These are phyloP conservation scores for Hypoxylon sp. DNA, from an alignment of 2,329 filamentous ascomycete species.

Conservation along the genomic window DNA sequence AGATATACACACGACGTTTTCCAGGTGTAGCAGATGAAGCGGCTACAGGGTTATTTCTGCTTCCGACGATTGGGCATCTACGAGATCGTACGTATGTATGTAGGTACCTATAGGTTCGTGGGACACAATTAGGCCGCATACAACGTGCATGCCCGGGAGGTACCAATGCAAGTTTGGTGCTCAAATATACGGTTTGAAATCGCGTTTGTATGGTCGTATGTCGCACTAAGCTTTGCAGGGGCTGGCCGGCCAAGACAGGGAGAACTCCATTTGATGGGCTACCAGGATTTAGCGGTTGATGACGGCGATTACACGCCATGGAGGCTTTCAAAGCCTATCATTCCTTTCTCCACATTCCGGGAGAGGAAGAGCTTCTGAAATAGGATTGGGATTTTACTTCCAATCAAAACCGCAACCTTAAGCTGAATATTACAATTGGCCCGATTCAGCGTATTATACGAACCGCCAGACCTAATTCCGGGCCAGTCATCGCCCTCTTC, in stretches of 20 bases:
- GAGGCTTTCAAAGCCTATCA: conserved; percentile 40
- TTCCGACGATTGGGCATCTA: conserved; percentile 51
- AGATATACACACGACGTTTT: conserved; percentile 24
- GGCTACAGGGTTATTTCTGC: conserved; percentile 31
- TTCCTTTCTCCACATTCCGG: conserved; percentile 48
- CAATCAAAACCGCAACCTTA: conserved; percentile 48
- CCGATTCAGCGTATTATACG: conserved; percentile 38
- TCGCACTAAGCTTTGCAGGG: conserved; percentile 46
- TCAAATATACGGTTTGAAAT: conserved; percentile 23
- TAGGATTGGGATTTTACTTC: conserved; percentile 42
- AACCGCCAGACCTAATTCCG: conserved; percentile 31
- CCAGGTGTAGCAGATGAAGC: conserved; percentile 29
- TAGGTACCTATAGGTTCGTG: conserved; percentile 46
- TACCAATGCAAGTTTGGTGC: conserved; percentile 40
- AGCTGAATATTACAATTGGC: conserved; percentile 50
- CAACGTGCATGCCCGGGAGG: conserved; percentile 48
- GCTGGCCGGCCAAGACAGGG: conserved; percentile 39
- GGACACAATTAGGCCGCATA: conserved; percentile 54
- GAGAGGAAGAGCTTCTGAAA: conserved; percentile 43
- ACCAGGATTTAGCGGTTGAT: conserved; percentile 41
- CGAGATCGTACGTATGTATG: conserved; percentile 46
- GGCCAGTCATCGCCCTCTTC: conserved; percentile 44
- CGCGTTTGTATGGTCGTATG: conserved; percentile 27
- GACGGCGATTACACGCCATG: conserved; percentile 41
- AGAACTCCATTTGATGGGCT: conserved; percentile 45